A percentile compares a stretch with the other conserved stretches of the same genome.
Evolutionary conservation across 2,329 filamentous ascomycete species (phyloP).

Genomic region (Colletotrichum musae): DNA sequence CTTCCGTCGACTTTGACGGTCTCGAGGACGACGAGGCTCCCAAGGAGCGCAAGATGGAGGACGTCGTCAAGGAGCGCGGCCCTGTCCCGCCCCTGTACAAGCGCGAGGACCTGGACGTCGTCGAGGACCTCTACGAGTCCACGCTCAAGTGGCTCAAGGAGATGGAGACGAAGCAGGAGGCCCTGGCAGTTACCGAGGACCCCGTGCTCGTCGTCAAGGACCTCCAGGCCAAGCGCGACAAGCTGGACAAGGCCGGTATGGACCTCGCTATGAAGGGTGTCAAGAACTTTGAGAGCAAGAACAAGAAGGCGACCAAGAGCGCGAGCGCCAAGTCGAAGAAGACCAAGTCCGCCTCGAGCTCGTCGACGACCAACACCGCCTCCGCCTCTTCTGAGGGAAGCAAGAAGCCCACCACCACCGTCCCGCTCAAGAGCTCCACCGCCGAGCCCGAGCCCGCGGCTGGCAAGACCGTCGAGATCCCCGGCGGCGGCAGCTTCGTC

Average conservation of each 20-base stretch:
- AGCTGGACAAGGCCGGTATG: conserved; percentile 79
- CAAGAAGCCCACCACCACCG: conserved; percentile 55
- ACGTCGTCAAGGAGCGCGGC: conserved; percentile 61
- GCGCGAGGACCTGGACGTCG: conserved; percentile 76
- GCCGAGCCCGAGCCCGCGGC: conserved; percentile 48
- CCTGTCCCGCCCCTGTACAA: conserved; percentile 79
- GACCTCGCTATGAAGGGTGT: conserved; percentile 80
- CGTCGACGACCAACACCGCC: conserved; percentile 54
- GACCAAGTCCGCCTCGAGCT: conserved; percentile 58
- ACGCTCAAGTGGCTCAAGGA: conserved; percentile 82
- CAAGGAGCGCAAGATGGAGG: conserved; percentile 61
- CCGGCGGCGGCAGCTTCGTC: conserved; percentile 52
- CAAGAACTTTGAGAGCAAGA: conserved; percentile 65
- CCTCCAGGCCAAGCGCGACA: conserved; percentile 75
- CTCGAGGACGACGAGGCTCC: conserved; percentile 78
- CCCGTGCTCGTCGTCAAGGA: conserved; percentile 83
- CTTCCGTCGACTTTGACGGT: conserved; percentile 75
- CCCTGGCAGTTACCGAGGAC: conserved; percentile 78
- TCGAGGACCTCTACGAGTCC: conserved; percentile 74
- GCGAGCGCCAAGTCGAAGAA: conserved; percentile 59
- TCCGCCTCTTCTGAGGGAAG: conserved; percentile 46
- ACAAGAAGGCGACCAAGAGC: conserved; percentile 57
- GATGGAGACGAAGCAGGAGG: conserved; percentile 79
- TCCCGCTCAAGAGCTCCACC: conserved; percentile 45
- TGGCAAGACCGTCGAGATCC: conserved; percentile 58